These are phyloP conservation scores for Prinsepia uniflora DNA, from an alignment of 306 rosid genomes.

Conservation along the genomic window DNA sequence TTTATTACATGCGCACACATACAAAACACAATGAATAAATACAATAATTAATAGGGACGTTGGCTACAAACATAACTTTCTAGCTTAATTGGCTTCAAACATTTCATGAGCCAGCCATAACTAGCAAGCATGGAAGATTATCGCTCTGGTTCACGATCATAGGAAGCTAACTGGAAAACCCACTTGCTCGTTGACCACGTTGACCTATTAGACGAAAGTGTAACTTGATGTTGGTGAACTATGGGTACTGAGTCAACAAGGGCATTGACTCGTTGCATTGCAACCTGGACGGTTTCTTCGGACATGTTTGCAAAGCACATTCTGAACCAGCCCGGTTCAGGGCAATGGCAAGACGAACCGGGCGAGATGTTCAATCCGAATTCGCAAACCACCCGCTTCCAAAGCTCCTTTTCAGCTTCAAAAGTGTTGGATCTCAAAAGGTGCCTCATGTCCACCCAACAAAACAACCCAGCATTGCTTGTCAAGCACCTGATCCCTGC, in stretches of 20 bases:
- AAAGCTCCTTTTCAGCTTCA: constrained; percentile 73
- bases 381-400: constrained; percentile 51
- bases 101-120: too few relatives aligned
- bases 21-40: not conserved
- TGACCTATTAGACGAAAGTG: not conserved
- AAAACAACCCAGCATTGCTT: constrained; percentile 75
- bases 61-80: too few relatives aligned
- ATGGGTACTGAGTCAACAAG: constrained; percentile 26
- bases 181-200: constrained; percentile 23
- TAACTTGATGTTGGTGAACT: not conserved
- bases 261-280: constrained; percentile 53
- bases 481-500: constrained; percentile 55
- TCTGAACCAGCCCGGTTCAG: constrained; percentile 92
- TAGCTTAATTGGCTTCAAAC: too few relatives aligned
- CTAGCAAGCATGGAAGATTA: not conserved
- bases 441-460: constrained; percentile 87
- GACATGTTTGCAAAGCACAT: constrained; percentile 83
- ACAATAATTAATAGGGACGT: not conserved
- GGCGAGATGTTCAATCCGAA: constrained; percentile 73
- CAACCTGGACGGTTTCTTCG: constrained; percentile 50
- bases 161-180: constrained; percentile 28
- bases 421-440: constrained; percentile 39
- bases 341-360: constrained; percentile 77
- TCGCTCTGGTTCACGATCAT: constrained; percentile 29
- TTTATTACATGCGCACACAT: not conserved